Evolutionary conservation across 2,329 filamentous ascomycete species (phyloP), one percentile per base, ranked within the genome.

Genomic region (Neofusicoccum sp.): DNA sequence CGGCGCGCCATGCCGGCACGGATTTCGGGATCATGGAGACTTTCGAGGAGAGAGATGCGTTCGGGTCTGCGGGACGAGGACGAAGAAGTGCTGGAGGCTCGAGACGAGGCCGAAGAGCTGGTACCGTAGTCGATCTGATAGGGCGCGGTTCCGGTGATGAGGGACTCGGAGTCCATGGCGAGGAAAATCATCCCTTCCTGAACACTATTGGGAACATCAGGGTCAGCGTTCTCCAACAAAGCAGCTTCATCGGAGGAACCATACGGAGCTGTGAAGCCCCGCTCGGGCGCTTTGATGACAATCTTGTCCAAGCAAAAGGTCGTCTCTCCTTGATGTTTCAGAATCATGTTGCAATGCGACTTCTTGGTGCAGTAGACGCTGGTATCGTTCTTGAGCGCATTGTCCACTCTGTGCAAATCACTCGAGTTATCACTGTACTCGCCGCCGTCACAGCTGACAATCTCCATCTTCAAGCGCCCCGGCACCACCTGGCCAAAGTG

Each of bases 151-250:
- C 88, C 83, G 20, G 81, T 84, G 44, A 95, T 76, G 1, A 95
- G 78, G 63, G 95, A 88, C 66, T 96, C 87, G 38, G 87, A 84
- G 41, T 86, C 84, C 93, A 97, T 96, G 47, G 90, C 85, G 30
- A 98, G 83, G 70, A 97, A 97, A 1, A 98, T 85, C 83, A 97
- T 88, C 45, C 95, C 93, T 81, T 96, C 90, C 75, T 93, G 88
- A 58, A 96, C 88, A 58, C 90, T 93, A 71, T 61, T 48, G 7
- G 11, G 12, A 59, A 60, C 47, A 56, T 14, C 63, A 61, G 61
- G 54, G 68, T 80, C 65, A 81, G 75, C 48, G 62, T 45, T 1
- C 41, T 40, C 34, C 58, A 62, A 60, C 58, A 61, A 60, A 44
- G 28, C 14, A 11, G 24, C 51, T 43, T 53, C n/a, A n/a, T 41